Evolutionary conservation across 176 grass and related monocot species (phyloP).

Genomic region (Aegilops bicornis): DNA sequence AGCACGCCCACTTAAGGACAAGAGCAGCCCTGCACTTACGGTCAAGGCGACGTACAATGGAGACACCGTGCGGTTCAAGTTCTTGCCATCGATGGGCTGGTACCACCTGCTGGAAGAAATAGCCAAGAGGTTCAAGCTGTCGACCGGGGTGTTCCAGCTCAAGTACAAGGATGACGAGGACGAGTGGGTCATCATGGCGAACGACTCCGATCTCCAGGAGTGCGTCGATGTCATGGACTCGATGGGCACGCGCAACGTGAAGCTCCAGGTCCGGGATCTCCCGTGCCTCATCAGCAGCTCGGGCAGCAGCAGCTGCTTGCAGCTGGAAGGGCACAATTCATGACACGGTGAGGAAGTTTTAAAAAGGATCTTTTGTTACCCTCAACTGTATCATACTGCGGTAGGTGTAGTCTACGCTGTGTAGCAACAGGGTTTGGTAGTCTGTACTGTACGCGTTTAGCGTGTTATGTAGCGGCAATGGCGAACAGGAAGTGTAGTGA

Average conservation of each 20-base stretch:
- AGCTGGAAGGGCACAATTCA: slow-evolving; percentile 35
- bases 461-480: slow-evolving; percentile 9
- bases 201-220: slow-evolving; percentile 71
- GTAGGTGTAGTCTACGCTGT: slow-evolving; percentile 12
- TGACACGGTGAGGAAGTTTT: not conserved
- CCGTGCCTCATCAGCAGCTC: slow-evolving; percentile 48
- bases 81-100: slow-evolving; percentile 54
- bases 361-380: not conserved
- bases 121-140: slow-evolving; percentile 78
- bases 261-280: slow-evolving; percentile 65
- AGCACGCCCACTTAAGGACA: not conserved
- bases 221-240: slow-evolving; percentile 78
- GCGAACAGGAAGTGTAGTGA: not conserved
- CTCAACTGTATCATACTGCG: not conserved
- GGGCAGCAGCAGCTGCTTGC: slow-evolving; percentile 63
- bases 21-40: slow-evolving; percentile 38
- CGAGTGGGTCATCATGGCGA: slow-evolving; percentile 86
- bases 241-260: slow-evolving; percentile 46
- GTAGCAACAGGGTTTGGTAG: not conserved
- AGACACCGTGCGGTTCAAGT: slow-evolving; percentile 87
- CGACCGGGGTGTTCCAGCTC: slow-evolving; percentile 56
- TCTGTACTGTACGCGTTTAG: not conserved
- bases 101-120: slow-evolving; percentile 72
- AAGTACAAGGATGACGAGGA: slow-evolving; percentile 94
- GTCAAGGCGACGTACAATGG: slow-evolving; percentile 84